A percentile compares a stretch with the other conserved stretches of the same genome.
Evolutionary conservation across 1,284 basidiomycete species (phyloP).

Genomic region (Apiotrichum veenhuisii): DNA sequence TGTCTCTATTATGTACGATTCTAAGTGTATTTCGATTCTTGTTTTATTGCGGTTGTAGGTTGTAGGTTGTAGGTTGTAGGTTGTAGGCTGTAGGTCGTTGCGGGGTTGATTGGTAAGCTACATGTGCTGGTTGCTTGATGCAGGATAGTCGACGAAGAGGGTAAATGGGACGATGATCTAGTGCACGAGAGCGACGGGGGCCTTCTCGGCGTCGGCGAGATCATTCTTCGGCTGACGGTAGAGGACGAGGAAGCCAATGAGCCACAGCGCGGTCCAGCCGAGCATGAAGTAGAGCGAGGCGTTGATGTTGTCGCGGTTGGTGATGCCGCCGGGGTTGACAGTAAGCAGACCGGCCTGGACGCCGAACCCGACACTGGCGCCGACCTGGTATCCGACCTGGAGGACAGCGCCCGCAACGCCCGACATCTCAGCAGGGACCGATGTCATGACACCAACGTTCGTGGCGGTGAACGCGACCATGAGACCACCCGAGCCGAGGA

Average conservation of each 20-base stretch:
- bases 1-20: too few relatives aligned
- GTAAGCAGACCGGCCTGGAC: too few relatives aligned
- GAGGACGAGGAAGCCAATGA: slow-evolving; percentile 7
- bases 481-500: slow-evolving; percentile 31
- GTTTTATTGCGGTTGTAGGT: too few relatives aligned
- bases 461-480: slow-evolving; percentile 25
- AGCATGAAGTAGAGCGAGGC: slow-evolving; percentile 9
- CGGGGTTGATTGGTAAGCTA: too few relatives aligned
- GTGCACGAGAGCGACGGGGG: too few relatives aligned
- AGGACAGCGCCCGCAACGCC: slow-evolving; percentile 45
- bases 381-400: slow-evolving; percentile 41
- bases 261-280: slow-evolving; percentile 10
- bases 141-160: too few relatives aligned
- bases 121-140: too few relatives aligned
- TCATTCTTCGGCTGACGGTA: background rate
- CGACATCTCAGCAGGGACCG: slow-evolving; percentile 34
- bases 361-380: slow-evolving; percentile 35
- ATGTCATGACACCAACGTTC: slow-evolving; percentile 35
- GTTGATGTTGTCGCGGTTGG: slow-evolving; percentile 6
- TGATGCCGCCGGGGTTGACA: slow-evolving; percentile 2
- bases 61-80: too few relatives aligned
- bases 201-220: too few relatives aligned
- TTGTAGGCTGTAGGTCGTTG: too few relatives aligned
- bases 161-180: too few relatives aligned
- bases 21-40: too few relatives aligned